These are phyloP conservation scores for Lentinus tigrinus DNA, from an alignment of 768 basidiomycete genomes.

Conservation along the genomic window DNA sequence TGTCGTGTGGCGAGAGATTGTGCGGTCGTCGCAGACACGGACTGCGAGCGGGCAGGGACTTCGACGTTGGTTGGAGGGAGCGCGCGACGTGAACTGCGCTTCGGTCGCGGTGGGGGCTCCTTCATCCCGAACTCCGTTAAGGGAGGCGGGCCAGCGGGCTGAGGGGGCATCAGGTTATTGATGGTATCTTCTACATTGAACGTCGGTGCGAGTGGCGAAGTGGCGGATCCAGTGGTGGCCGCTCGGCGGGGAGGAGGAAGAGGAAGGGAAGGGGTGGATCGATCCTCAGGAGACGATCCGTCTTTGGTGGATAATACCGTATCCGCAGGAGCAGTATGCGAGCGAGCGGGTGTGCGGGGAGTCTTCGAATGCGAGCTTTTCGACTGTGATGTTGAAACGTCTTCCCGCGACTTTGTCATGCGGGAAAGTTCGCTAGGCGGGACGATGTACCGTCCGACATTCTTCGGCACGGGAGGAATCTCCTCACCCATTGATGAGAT, in stretches of 20 bases:
- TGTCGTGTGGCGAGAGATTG: constrained; percentile 22
- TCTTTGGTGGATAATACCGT: background rate
- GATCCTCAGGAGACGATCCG: constrained; percentile 1
- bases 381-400: constrained; percentile 20
- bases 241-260: constrained; percentile 17
- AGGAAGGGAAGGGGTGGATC: constrained; percentile 10
- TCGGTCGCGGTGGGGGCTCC: constrained; percentile 24
- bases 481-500: constrained; percentile 54
- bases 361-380: constrained; percentile 5
- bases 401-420: constrained; percentile 25
- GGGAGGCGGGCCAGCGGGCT: constrained; percentile 5
- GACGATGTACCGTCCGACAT: constrained; percentile 48
- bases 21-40: constrained; percentile 19
- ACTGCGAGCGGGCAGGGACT: constrained; percentile 10
- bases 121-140: constrained; percentile 22
- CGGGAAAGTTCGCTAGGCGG: constrained; percentile 51
- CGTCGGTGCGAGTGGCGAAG: constrained; percentile 47
- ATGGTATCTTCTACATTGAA: constrained; percentile 48
- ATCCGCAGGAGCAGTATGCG: constrained; percentile 13
- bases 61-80: constrained; percentile 14
- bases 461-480: constrained; percentile 39
- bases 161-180: constrained; percentile 39
- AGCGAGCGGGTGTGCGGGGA: constrained; percentile 12
- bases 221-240: constrained; percentile 2
- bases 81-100: constrained; percentile 23